These are phyloP conservation scores for Physaria fendleri DNA, from an alignment of 345 rosid species.

Conservation along the genomic window DNA sequence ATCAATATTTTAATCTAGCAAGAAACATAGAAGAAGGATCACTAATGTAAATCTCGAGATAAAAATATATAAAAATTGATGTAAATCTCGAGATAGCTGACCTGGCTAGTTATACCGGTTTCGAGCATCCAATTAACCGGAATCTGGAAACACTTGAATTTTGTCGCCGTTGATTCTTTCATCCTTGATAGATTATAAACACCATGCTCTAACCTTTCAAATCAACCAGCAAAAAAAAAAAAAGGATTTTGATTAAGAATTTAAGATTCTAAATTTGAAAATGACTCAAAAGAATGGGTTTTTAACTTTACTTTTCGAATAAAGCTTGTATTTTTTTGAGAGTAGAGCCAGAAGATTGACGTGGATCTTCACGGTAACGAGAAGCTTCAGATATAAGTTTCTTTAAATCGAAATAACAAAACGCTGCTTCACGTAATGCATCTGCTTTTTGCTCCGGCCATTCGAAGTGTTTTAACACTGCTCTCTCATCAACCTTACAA, in stretches of 20 bases:
- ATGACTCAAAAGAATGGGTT: not conserved
- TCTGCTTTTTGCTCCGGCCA: constrained; percentile 98
- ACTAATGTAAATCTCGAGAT: constrained; percentile 3
- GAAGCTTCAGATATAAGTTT: constrained; percentile 79
- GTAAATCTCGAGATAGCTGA: constrained; percentile 22
- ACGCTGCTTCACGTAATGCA: constrained; percentile 88
- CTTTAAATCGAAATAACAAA: constrained; percentile 80
- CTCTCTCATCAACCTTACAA: constrained; percentile 82
- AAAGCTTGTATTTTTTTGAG: constrained; percentile 91
- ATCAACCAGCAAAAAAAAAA: no score
- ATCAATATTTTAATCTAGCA: not conserved
- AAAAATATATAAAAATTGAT: not conserved
- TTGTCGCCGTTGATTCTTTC: constrained; percentile 75
- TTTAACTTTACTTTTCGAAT: constrained; percentile 92
- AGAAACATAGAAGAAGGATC: not conserved
- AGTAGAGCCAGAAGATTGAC: constrained; percentile 60
- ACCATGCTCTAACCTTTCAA: constrained; percentile 80
- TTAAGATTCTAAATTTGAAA: not conserved
- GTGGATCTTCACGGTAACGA: constrained; percentile 53
- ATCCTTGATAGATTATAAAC: constrained; percentile 85
- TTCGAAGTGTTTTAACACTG: constrained; percentile 77
- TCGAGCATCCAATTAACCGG: constrained; percentile 96
- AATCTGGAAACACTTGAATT: constrained; percentile 64
- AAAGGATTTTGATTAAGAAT: no score
- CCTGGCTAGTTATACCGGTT: constrained; percentile 84